Evolutionary conservation across 148 eudicot genomes (phyloP).

Genomic region (Amaranthus palmeri): DNA sequence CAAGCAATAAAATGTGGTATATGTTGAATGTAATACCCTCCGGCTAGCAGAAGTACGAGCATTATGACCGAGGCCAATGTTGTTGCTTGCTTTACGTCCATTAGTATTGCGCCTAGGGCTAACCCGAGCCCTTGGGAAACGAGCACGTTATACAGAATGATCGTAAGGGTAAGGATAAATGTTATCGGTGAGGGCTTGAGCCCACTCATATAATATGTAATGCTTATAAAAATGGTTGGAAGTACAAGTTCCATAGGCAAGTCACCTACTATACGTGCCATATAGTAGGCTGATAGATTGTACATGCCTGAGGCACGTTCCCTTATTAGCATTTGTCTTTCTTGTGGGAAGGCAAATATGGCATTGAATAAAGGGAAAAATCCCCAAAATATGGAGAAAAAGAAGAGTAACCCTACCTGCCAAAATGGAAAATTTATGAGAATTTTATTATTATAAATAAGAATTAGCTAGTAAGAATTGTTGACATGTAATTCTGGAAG

Average conservation of each 20-base stretch:
- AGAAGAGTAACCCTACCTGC: constrained; percentile 83
- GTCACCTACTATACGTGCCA: constrained; percentile 70
- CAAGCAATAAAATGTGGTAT: constrained; percentile 63
- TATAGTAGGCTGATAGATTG: constrained; percentile 73
- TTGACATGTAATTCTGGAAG: no score
- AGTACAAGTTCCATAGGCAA: constrained; percentile 87
- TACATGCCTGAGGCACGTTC: constrained; percentile 81
- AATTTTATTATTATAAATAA: no score
- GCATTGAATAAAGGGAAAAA: constrained; percentile 82
- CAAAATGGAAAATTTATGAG: neutral
- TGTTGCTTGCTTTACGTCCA: constrained; percentile 78
- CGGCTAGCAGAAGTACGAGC: constrained; percentile 63
- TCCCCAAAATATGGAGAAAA: constrained; percentile 93
- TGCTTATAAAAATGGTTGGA: constrained; percentile 58
- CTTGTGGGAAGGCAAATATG: constrained; percentile 81
- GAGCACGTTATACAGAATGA: constrained; percentile 62
- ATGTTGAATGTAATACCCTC: constrained; percentile 79
- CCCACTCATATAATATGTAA: constrained; percentile 87
- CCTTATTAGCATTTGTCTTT: constrained; percentile 56
- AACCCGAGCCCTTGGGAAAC: constrained; percentile 86
- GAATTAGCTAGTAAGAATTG: no score
- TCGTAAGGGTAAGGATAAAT: constrained; percentile 48
- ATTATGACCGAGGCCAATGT: constrained; percentile 73
- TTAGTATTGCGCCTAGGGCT: constrained; percentile 76
- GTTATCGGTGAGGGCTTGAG: constrained; percentile 54